Base-by-base conservation (phyloP, 257 asterid genomes). In the Solanum tacnaense region DNA sequence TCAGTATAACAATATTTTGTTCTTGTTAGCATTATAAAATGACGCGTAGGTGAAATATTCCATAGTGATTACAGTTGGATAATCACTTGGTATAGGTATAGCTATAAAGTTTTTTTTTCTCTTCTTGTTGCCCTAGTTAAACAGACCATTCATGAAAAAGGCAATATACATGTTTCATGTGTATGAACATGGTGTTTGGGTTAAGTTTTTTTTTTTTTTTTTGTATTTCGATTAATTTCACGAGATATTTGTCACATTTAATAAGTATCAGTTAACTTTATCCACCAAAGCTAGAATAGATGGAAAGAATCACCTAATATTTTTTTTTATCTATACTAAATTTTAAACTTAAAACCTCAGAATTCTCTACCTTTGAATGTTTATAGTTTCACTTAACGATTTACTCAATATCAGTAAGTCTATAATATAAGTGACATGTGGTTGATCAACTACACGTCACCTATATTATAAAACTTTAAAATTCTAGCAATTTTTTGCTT, bases 181-280 rank as follows among this genome's bases (percentile, higher is more conserved):
- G 60, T 49, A 49, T 5, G 9, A 49, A 49, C 60, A 5, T 49
- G 60, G 60, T 15, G 60, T 16, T 15, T 49, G 60, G 8, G 60
- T 49, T 41, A 41, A 41, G 5, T 10, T 41, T 10, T 15, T 0
- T 49, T 46, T 44, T 11, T 13, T 46, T 4, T 44, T 7, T 36
- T 13, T 46, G 2, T 12, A 12, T 46, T 49, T 0, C 0, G 23
- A 16, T 0, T 49, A 49, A 49, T 49, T 15, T 15, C 0, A 49
- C 6, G 1, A 15, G 1, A 15, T 49, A 15, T 49, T 49, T 15
- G 0, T 49, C 0, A 49, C 2, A 49, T 49, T 49, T 49, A 49
- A 5, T 49, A 49, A 44, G 21, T 49, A 49, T 49, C 58, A 49
- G 0, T 0, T 15, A 49, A 15, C 0, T 49, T 49, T 49, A 49